Evolutionary conservation across 2,329 filamentous ascomycete genomes (phyloP), one percentile per base, ranked within the genome.

Genomic region (Hymenoscyphus albidus): DNA sequence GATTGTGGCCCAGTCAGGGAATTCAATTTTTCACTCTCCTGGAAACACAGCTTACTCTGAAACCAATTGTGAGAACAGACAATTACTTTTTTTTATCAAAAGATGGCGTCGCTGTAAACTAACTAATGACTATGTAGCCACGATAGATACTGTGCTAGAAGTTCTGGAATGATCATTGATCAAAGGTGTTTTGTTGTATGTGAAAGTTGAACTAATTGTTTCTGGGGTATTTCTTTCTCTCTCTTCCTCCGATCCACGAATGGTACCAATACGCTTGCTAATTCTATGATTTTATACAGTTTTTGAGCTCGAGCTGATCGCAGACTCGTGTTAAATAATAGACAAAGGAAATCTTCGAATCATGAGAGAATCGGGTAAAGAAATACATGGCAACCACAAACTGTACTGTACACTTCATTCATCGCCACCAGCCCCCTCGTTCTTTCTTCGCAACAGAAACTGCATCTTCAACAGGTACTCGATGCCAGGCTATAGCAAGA

Each of bases 401-500:
- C 9, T 35, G 35, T 35, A 27, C 22, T 13, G 18, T 54, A 54
- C 48, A 54, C 48, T 54, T 18, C 48, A 54, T 22, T 4, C 10
- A 22, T 27, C 18, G 1, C 22, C 48, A 54, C 12, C 13, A 18
- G n/a, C 48, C 48, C 18, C 1, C 48, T 54, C 48, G 48, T 54
- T 54, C 18, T 2, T 54, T 54, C 18, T 54, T 54, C 48, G 48
- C 18, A 27, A 7, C 18, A 7, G 48, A 27, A 13, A 12, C 10
- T 27, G 18, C 9, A 54, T 54, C 48, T 5, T 27, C 48, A 10
- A 54, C 22, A 54, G 31, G 44, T 31, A 89, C 78, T 2, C 85
- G 81, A 72, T 89, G 86, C 87, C 87, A 89, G 0, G 85, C 86
- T n/a, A 84, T 88, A 1, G 85, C 85, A 62, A 89, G 77, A 73